Conservation (phyloP, 1,284 basidiomycete species). For the Neonothopanus nambi region DNA sequence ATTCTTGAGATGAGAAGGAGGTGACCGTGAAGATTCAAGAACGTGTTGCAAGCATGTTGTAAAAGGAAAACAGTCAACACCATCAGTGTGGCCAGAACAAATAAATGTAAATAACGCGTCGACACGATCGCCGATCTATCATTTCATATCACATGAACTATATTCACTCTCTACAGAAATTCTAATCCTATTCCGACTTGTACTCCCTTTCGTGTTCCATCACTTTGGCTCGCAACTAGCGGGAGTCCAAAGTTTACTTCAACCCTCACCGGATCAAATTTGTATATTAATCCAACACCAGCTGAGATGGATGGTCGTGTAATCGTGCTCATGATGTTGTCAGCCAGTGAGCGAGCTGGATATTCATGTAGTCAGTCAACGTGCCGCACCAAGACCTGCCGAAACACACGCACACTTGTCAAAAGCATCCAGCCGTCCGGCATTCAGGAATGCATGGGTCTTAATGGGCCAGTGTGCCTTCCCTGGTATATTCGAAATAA, state of each 20-base stretch:
- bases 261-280: slow-evolving; percentile 80
- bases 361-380: neutral
- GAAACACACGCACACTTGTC: slow-evolving; percentile 50
- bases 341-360: slow-evolving; percentile 39
- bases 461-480: slow-evolving; percentile 90
- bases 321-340: slow-evolving; percentile 35
- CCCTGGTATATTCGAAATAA: slow-evolving; percentile 79
- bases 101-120: neutral
- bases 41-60: neutral
- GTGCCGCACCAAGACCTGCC: neutral
- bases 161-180: slow-evolving; percentile 52
- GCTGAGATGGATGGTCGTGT: slow-evolving; percentile 70
- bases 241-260: slow-evolving; percentile 95
- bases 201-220: slow-evolving; percentile 79
- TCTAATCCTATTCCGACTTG: slow-evolving; percentile 94
- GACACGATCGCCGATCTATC: neutral
- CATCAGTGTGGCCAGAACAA: neutral
- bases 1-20: slow-evolving; percentile 6
- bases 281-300: slow-evolving; percentile 90
- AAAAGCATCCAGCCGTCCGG: slow-evolving; percentile 76
- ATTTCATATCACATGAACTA: neutral
- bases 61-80: slow-evolving; percentile 1
- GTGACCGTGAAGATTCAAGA: neutral
- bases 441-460: slow-evolving; percentile 83
- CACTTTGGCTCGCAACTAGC: slow-evolving; percentile 74